Evolutionary conservation across 768 basidiomycete genomes (phyloP), one percentile per base, ranked within the genome.

Genomic region (Porphyrellus cyaneotinctus): DNA sequence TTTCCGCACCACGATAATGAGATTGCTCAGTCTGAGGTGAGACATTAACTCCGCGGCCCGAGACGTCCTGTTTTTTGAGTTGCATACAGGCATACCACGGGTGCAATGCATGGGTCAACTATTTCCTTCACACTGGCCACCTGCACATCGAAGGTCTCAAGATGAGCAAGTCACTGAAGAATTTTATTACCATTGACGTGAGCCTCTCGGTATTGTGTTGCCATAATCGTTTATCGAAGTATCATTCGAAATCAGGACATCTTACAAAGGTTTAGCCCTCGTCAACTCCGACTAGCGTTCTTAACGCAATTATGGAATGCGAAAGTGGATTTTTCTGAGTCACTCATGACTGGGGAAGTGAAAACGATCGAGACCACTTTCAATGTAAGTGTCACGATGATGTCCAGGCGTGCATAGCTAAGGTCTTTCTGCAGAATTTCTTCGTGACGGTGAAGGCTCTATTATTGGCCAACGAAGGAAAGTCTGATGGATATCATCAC

Each of bases 1-100:
- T 99, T 99, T 73, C 97, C 97, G 6, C 97, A 99, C 73, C 97
- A 99, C 66, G 95, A 98, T 69, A 99, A 99, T 67, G 97, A 99
- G 73, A 80, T 99, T 63, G 97, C 97, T 0, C 97, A 99, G 70
- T 85, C 91, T 45, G 97, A 98, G 84, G 95, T 86, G 59, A 61
- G 70, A 55, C 20, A 26, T 20, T 48, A 54, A 52, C 51, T 44
- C 47, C 36, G 46, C 54, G 45, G 33, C 26, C 23, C 20, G 39
- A 43, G 42, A 43, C 7, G 20, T 41, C 17, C 24, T 37, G 22
- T 46, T 23, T 55, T 49, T 54, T 54, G 43, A 51, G 58, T 47
- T 41, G 9, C 9, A 28, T 46, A 20, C 54, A 97, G 95, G 95
- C 97, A 4, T 97, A 90, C 72, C 93, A 97, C 68, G 80, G 88